phyloP scores from a whole-genome alignment of 2,329 filamentous ascomycete species.

The Coleophoma crateriformis region DNA sequence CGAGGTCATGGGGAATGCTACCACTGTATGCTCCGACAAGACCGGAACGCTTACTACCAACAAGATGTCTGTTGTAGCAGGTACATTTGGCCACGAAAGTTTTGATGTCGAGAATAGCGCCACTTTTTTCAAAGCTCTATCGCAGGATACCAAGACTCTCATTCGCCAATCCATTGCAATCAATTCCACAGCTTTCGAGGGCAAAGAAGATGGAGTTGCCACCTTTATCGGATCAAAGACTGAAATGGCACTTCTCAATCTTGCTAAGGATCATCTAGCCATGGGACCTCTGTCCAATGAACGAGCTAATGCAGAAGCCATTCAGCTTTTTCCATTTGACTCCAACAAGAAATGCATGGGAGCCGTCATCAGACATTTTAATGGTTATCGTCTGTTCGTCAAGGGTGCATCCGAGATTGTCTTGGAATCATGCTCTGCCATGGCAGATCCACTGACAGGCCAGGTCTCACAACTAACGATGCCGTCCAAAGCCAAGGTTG shows the following conservation, averaged over 20 bases:
- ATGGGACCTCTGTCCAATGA: slow-evolving; percentile 57
- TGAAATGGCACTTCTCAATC: slow-evolving; percentile 63
- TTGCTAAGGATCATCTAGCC: slow-evolving; percentile 56
- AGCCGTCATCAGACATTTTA: slow-evolving; percentile 45
- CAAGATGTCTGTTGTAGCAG: slow-evolving; percentile 63
- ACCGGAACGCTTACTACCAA: slow-evolving; percentile 65
- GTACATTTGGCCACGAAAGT: slow-evolving; percentile 46
- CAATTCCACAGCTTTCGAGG: slow-evolving; percentile 63
- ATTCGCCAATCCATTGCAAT: slow-evolving; percentile 56
- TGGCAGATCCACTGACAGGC: slow-evolving; percentile 26
- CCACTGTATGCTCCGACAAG: slow-evolving; percentile 66
- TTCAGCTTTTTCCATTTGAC: slow-evolving; percentile 33
- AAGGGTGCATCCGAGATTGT: slow-evolving; percentile 63
- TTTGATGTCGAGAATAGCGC: slow-evolving; percentile 22
- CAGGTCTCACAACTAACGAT: slow-evolving; percentile 45
- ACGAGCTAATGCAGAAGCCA: slow-evolving; percentile 51
- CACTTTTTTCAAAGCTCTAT: neutral
- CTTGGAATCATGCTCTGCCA: slow-evolving; percentile 43
- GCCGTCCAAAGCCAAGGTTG: slow-evolving; percentile 41
- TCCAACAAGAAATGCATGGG: slow-evolving; percentile 57
- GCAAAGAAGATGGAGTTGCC: slow-evolving; percentile 46
- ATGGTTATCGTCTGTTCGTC: slow-evolving; percentile 43
- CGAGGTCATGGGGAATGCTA: slow-evolving; percentile 62
- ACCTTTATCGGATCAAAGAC: slow-evolving; percentile 69
- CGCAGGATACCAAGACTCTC: slow-evolving; percentile 21